Evolutionary conservation across 192 early-diverging fungal genomes (phyloP), one percentile per base, ranked within the genome.

Genomic region (Coemansia javaensis): DNA sequence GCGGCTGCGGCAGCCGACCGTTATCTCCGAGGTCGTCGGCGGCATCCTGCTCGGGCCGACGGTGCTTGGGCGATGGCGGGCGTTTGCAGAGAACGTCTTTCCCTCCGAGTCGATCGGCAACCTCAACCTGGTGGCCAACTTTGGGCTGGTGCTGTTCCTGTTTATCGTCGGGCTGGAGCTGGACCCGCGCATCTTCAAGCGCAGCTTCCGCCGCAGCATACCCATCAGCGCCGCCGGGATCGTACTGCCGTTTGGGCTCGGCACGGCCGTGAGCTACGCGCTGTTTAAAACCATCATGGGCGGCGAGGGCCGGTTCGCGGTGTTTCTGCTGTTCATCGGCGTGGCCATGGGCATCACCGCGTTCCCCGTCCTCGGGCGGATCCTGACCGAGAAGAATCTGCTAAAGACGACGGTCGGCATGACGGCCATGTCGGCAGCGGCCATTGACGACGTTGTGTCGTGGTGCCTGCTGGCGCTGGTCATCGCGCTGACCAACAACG

Each of bases 311-410:
- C 43, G 64, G 3, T 93, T 90, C 64, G 50, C 64, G 13, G 84
- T 74, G 15, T 94, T 92, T 56, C 39, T 97, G 16, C 80, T 93
- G 41, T 96, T 93, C 64, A 71, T 80, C 18, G 91, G 91, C 33
- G 93, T 96, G 7, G 88, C 90, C 36, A 91, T 94, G 85, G 73
- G 86, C 25, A 91, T 94, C 52, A 97, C 92, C 0, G 92, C 93
- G 1, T 98, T 94, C 48, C 94, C 94, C 0, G 94, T 98, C 1
- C 79, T 98, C 23, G 94, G 90, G 0, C 92, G 95, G 51, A 94
- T 98, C 40, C 63, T 98, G 44, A 84, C 89, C 0, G 93, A 95
- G 66, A 77, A 84, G 28, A 91, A 93, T 53, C 59, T 98, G 25
- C 65, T 95, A 27, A 70, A 75, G 5, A 89, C 91, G 21, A 72